Percentiles rank a stretch among this genome's conserved stretches.
Conservation (phyloP, 805 yeast species). For the Wickerhamomyces kurtzmanii region DNA sequence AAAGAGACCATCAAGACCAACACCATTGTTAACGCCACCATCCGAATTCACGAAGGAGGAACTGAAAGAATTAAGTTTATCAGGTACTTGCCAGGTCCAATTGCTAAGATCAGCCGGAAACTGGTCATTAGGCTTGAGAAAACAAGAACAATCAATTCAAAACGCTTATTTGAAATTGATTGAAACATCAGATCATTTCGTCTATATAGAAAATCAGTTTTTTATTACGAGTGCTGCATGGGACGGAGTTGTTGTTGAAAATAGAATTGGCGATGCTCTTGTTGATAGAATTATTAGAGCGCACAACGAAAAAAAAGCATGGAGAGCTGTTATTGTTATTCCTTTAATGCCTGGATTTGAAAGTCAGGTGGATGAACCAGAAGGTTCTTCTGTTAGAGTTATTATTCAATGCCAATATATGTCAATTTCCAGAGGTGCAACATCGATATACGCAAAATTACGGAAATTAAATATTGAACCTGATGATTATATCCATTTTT, state of each 20-base stretch:
- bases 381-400: constrained; percentile 89
- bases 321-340: constrained; percentile 88
- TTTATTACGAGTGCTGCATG: constrained; percentile 84
- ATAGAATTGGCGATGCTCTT: constrained; percentile 90
- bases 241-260: constrained; percentile 76
- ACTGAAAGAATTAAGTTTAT: constrained; percentile 38
- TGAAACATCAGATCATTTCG: constrained; percentile 86
- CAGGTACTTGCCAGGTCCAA: constrained; percentile 90
- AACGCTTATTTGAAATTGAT: constrained; percentile 86
- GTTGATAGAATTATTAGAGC: constrained; percentile 95
- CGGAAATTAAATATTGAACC: constrained; percentile 78
- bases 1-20: constrained; percentile 87
- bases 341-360: constrained; percentile 98
- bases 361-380: constrained; percentile 85
- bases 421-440: constrained; percentile 84
- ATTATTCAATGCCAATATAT: constrained; percentile 95
- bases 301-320: constrained; percentile 57
- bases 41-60: constrained; percentile 75
- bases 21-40: constrained; percentile 90
- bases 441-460: constrained; percentile 79
- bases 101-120: constrained; percentile 78
- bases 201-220: constrained; percentile 93
- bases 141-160: constrained; percentile 83
- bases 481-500: constrained; percentile 84
- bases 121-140: constrained; percentile 88